Base-by-base conservation (phyloP, 140 eudicot species). In the Ambrosia hybrid region DNA sequence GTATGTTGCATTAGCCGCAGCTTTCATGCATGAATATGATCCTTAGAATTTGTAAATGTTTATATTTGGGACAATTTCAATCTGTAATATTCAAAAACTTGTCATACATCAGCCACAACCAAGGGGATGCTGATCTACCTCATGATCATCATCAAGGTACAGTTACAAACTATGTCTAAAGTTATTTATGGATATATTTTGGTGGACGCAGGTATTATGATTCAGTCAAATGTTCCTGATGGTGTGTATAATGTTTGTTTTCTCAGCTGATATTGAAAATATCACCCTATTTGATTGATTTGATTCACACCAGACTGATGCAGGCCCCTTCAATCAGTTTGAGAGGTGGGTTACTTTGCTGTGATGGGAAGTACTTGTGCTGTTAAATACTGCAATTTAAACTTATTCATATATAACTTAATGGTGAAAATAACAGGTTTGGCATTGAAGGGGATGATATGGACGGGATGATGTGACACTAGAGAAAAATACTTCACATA, bases 371-470 rank as follows among this genome's bases (percentile, higher is more conserved):
- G 12, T 56, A 55, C 49, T 55, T 55, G 13, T 55, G 51, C 69
- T 13, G 10, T 0, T 49, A 49, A 49, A 12, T 45, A 48, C 64
- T 57, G 34, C 34, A 30, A 30, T 30, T 30, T 30, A n/a, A 55
- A 11, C 58, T 9, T 34, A 26, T n/a, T 76, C 56, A 39, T 21
- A 69, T 17, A 75, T 30, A 61, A 53, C 51, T 51, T 33, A 65
- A 70, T 14, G 8, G 37, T 21, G 4, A 55, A 62, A 41, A 6
- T 58, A 37, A 73, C 85, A 94, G 99, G 95, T 94, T 94, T 78
- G 96, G 88, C 77, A 88, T 88, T 57, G 96, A 88, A 83, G 97
- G 85, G 48, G 92, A 88, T 67, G 91, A 81, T 74, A 85, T 87
- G 26, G 26, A 21, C 26, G 83, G 56, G 90, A 87, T 65, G 91